These are phyloP conservation scores for Pleurotus platypus DNA, from an alignment of 768 basidiomycete genomes.

Conservation along the genomic window DNA sequence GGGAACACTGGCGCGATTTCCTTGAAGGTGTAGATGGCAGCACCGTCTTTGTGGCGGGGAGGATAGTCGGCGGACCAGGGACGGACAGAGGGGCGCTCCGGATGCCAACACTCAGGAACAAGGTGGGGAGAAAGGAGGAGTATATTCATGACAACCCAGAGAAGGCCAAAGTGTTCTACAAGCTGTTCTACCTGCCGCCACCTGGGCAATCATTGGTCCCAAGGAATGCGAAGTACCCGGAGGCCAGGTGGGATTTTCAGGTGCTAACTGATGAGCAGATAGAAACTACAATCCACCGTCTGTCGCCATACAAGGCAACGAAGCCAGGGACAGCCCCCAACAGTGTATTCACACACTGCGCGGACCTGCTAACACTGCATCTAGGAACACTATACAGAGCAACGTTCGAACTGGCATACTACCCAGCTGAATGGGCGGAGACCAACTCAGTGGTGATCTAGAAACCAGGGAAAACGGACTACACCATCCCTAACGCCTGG, in stretches of 20 bases:
- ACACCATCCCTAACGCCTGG: slow-evolving; percentile 28
- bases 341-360: slow-evolving; percentile 15
- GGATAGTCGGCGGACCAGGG: slow-evolving; percentile 8
- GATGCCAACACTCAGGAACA: slow-evolving; percentile 9
- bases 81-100: slow-evolving; percentile 5
- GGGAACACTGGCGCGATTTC: slow-evolving; percentile 13
- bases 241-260: background rate
- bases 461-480: slow-evolving; percentile 33
- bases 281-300: slow-evolving; percentile 7
- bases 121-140: background rate
- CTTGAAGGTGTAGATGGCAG: slow-evolving; percentile 7
- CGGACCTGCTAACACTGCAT: slow-evolving; percentile 6
- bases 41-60: slow-evolving; percentile 12
- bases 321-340: slow-evolving; percentile 20
- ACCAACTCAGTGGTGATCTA: slow-evolving; percentile 24
- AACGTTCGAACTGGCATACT: slow-evolving; percentile 20
- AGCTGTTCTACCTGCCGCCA: slow-evolving; percentile 15
- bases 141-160: background rate
- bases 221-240: slow-evolving; percentile 4
- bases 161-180: background rate
- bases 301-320: slow-evolving; percentile 24
- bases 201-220: slow-evolving; percentile 9
- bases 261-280: slow-evolving; percentile 8
- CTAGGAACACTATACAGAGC: slow-evolving; percentile 21
- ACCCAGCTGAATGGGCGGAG: slow-evolving; percentile 23